These are phyloP conservation scores for Ziziphus jujuba DNA, from an alignment of 306 rosid species.

Conservation along the genomic window DNA sequence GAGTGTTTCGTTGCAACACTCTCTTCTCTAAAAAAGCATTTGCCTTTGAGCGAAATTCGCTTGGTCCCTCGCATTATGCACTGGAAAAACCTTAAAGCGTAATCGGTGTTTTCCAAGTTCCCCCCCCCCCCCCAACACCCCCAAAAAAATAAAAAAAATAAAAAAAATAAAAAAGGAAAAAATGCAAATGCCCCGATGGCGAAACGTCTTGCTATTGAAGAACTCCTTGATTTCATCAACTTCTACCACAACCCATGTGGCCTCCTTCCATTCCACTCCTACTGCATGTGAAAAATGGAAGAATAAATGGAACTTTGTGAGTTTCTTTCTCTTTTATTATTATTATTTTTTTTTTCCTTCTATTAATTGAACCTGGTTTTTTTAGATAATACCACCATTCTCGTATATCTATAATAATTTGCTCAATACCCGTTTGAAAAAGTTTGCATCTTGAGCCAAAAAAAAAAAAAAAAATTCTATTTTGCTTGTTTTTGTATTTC, in stretches of 20 bases:
- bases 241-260: constrained; percentile 20
- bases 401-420: not conserved
- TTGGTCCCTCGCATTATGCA: not conserved
- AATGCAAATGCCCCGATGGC: constrained; percentile 62
- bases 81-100: constrained; percentile 1
- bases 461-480: too few species aligned
- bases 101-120: not conserved
- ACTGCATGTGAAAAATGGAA: constrained; percentile 47
- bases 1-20: not conserved
- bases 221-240: constrained; percentile 38
- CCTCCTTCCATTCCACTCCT: constrained; percentile 66
- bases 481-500: too few species aligned
- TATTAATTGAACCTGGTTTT: not conserved
- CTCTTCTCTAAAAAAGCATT: not conserved
- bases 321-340: constrained; percentile 30
- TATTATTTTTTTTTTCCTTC: constrained; percentile 9
- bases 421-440: constrained; percentile 3
- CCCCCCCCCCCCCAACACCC: too few species aligned
- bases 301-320: constrained; percentile 54
- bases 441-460: constrained; percentile 10
- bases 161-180: not conserved
- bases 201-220: constrained; percentile 41
- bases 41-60: constrained; percentile 1
- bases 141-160: too few species aligned
- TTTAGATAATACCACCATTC: too few species aligned